Base-by-base conservation (phyloP, 805 yeast genomes). In the Wickerhamiella dianesei region DNA sequence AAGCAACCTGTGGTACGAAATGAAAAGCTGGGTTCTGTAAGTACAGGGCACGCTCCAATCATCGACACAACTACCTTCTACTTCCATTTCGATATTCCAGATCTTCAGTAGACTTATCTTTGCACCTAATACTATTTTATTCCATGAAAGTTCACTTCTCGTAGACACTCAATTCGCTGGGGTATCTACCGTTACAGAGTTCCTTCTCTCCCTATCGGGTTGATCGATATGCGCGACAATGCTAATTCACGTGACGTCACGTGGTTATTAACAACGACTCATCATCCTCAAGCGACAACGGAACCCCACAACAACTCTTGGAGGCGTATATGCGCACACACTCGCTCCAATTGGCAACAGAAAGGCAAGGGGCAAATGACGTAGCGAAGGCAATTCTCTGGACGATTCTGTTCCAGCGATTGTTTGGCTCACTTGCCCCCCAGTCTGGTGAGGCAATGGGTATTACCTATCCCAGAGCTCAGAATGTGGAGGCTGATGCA, bases 1-100 rank as follows among this genome's bases (percentile, higher is more conserved):
- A 19, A 22, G 25, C n/a, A 35, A 5, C 20, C 17, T 13, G 19
- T 9, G 4, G 22, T 14, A 3, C n/a, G 8, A 16, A n/a, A 25
- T 17, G 21, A 22, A 18, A 47, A 51, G 18, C 50, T 49, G 45
- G 40, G 47, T 41, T 46, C 51, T 25, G 35, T 18, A 5, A 3
- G 22, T 13, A 20, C 40, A 32, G 49, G 56, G 16, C 70, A 71
- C 55, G 66, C 60, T 46, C 76, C 89, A 25, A 71, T 82, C 2
- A 67, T 73, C 16, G 73, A 74, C 41, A 82, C 89, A 2, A 69
- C 74, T 54, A 76, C 82, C 36, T 88, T 88, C 29, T 81, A 74
- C 61, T 80, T 84, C 73, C 94, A 83, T 61, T 66, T 82, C 52
- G 88, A 83, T 40, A 75, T 83, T 56, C 94, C 94, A 18, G 67